These are phyloP conservation scores for Vitis rupestris DNA, from an alignment of 164 flowering plant species.

Conservation along the genomic window DNA sequence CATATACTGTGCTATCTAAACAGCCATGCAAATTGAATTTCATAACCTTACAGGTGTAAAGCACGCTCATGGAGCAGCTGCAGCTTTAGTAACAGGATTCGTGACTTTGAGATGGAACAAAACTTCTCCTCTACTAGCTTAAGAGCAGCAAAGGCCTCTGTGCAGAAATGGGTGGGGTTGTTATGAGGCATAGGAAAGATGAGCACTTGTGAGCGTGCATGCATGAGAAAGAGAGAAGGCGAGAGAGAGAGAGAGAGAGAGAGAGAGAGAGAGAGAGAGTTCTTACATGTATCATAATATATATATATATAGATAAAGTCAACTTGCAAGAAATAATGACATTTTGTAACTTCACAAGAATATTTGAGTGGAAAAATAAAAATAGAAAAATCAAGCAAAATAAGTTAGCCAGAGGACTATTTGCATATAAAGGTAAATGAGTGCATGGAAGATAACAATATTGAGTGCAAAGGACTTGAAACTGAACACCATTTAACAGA, in stretches of 20 bases:
- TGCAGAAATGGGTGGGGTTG: neutral
- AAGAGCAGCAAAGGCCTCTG: slow-evolving; percentile 87
- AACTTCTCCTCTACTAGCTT: slow-evolving; percentile 78
- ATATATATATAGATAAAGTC: neutral
- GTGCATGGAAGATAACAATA: too few species aligned
- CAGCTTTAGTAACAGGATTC: slow-evolving; percentile 64
- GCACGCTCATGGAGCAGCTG: slow-evolving; percentile 91
- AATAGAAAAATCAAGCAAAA: neutral
- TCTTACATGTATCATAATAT: too few species aligned
- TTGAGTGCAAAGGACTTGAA: too few species aligned
- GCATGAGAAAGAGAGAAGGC: neutral
- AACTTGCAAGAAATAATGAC: neutral
- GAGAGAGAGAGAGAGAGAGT: too few species aligned
- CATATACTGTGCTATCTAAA: neutral
- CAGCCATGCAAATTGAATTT: neutral
- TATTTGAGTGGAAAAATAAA: too few species aligned
- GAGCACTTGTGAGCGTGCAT: neutral
- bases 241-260: too few species aligned
- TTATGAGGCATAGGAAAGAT: neutral
- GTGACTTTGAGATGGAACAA: slow-evolving; percentile 62
- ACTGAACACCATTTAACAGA: too few species aligned
- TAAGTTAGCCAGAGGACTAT: neutral
- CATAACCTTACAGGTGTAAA: slow-evolving; percentile 57
- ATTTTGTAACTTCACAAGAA: too few species aligned
- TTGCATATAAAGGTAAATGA: too few species aligned